Evolutionary conservation across 208 protist species (phyloP), one percentile per base, ranked within the genome.

Genomic region (Trypanosoma theileri): DNA sequence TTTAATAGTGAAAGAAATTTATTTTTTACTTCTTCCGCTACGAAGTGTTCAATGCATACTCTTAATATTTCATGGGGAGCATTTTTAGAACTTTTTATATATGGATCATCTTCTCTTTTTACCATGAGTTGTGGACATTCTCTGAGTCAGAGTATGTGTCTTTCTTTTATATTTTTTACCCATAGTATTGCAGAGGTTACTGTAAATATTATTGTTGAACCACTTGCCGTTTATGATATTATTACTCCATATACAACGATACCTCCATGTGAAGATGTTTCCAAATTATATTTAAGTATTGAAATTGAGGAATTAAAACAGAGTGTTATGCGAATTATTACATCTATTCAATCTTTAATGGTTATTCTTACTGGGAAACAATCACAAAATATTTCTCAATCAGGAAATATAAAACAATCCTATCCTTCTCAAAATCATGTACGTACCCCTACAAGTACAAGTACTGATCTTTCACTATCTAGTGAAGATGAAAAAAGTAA

Each of bases 41-140:
- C 14, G 4, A 21, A n/a, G 3, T 86, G 72, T 57, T 77, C 81
- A 1, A 66, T 79, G n/a, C 83, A 87, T 59, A 60, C 77, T 41
- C 54, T 87, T 16, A 88, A 81, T 69, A 2, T 89, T 60, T 92
- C 86, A 26, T 80, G 77, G 21, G 86, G 73, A 10, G 70, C 78
- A 11, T 87, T 92, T 73, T 50, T 89, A 13, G 86, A 92, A 66
- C 77, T 82, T 74, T 69, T 89, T 52, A 50, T 84, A 17, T 86
- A 91, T 63, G 66, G 73, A 12, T 74, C 71, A 57, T 53, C 67
- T 57, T 53, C 67, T 22, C 51, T 42, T 14, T 51, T 70, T 41
- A 46, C 60, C 9, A 62, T 53, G 24, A 26, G 46, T 42, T 80
- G 64, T 65, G 69, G 55, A 28, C 73, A 73, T 60, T 28, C 2